A percentile compares a stretch with the other conserved stretches of the same genome.
phyloP scores from a whole-genome alignment of 2,329 filamentous ascomycete genomes.

The Graphiopsis chlorocephala region DNA sequence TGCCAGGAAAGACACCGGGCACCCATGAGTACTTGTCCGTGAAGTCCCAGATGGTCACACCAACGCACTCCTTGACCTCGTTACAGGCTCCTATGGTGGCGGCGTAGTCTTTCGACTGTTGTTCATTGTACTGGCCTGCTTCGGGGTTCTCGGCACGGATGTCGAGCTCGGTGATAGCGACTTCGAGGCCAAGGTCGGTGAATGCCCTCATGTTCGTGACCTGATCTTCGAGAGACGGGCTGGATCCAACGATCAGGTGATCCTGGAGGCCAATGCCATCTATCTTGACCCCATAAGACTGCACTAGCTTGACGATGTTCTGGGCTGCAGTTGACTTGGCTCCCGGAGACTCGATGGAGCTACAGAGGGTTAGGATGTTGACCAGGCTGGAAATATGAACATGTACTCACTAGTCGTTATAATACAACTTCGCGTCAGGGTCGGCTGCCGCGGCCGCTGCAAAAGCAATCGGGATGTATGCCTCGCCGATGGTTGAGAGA shows the following conservation, averaged over 20 bases:
- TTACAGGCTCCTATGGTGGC: slow-evolving; percentile 37
- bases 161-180: slow-evolving; percentile 62
- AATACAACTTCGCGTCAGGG: slow-evolving; percentile 58
- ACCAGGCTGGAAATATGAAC: slow-evolving; percentile 26
- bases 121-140: slow-evolving; percentile 38
- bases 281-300: slow-evolving; percentile 45
- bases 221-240: slow-evolving; percentile 47
- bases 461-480: slow-evolving; percentile 60
- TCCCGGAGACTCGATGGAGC: slow-evolving; percentile 52
- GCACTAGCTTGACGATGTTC: slow-evolving; percentile 37
- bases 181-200: slow-evolving; percentile 53
- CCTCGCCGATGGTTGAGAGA: slow-evolving; percentile 53
- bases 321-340: slow-evolving; percentile 42
- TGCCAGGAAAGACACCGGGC: slow-evolving; percentile 37
- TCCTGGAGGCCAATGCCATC: slow-evolving; percentile 63
- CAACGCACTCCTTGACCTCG: slow-evolving; percentile 37
- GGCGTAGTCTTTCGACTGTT: slow-evolving; percentile 51
- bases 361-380: slow-evolving; percentile 53
- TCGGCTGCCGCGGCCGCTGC: slow-evolving; percentile 54
- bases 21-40: slow-evolving; percentile 42
- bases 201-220: slow-evolving; percentile 51
- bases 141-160: slow-evolving; percentile 51
- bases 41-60: slow-evolving; percentile 42
- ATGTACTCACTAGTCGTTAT: slow-evolving; percentile 59
- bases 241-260: slow-evolving; percentile 58